A percentile compares a stretch with the other conserved stretches of the same genome.
phyloP scores from a whole-genome alignment of 176 grass and related monocot genomes.

The Cocos nucifera region DNA sequence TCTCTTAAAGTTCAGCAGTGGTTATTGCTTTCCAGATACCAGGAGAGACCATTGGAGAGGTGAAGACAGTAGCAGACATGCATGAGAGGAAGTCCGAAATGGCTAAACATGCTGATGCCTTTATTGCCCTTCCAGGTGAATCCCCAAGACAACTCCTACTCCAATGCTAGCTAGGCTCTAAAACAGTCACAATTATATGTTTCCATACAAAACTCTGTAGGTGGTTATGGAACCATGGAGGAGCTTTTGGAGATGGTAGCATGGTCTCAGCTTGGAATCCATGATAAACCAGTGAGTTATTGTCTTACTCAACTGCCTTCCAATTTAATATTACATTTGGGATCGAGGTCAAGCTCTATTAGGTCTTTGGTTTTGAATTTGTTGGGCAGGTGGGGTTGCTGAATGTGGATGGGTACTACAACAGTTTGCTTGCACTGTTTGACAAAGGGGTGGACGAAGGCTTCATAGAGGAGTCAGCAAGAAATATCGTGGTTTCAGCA shows the following conservation, averaged over 20 bases:
- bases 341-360: not conserved
- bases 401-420: slow-evolving; percentile 96
- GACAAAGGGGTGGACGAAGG: slow-evolving; percentile 77
- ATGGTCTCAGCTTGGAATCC: slow-evolving; percentile 71
- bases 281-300: slow-evolving; percentile 64
- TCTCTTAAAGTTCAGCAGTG: not conserved
- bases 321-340: not conserved
- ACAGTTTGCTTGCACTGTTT: slow-evolving; percentile 73
- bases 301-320: slow-evolving; percentile 28
- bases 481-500: slow-evolving; percentile 76
- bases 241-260: slow-evolving; percentile 62
- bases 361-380: not conserved
- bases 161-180: not conserved
- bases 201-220: slow-evolving; percentile 13
- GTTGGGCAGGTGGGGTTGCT: slow-evolving; percentile 62
- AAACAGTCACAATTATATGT: not conserved
- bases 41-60: slow-evolving; percentile 51
- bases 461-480: slow-evolving; percentile 71
- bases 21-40: slow-evolving; percentile 31
- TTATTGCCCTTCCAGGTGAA: slow-evolving; percentile 62
- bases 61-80: slow-evolving; percentile 64
- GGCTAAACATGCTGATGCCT: slow-evolving; percentile 58
- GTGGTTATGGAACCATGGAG: slow-evolving; percentile 67
- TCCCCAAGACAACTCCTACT: not conserved
- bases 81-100: slow-evolving; percentile 76